Base-by-base conservation (phyloP, 192 early-diverging fungal species). In the Coemansia biformis region DNA sequence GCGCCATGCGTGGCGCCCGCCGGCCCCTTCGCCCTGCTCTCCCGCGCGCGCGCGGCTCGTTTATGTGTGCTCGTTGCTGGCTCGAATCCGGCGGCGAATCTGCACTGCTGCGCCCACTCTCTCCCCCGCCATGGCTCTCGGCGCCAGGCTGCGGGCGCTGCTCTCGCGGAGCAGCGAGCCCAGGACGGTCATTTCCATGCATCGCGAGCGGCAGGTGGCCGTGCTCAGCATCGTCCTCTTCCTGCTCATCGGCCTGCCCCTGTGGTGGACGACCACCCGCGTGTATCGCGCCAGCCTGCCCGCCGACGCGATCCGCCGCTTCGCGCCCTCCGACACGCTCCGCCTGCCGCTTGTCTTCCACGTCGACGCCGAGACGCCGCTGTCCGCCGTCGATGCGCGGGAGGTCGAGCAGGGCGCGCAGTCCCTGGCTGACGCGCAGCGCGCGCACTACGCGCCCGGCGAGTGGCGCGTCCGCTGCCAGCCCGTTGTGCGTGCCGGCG, bases 181-280 rank as follows among this genome's bases (percentile, higher is more conserved):
- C 32, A 57, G 35, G 45, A 52, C 53, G 12, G 26, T 69, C 12
- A 69, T 69, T 32, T 69, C 66, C 4, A 48, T 54, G 35, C 66
- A 62, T 37, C 42, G 50, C 43, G 67, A 71, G 33, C 60, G 70
- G 21, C 48, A 57, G 14, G 54, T 74, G 28, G 70, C 60, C 2
- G 54, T 75, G 8, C n/a, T 37, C 51, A 69, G 66, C 49, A 68
- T 76, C 24, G 43, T 60, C 14, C 1, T 54, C 12, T 19, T 70
- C 1, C 37, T 69, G 8, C 44, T 63, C 16, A 15, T 76, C 13
- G 74, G 74, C 11, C 36, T 76, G 32, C 74, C 74, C 2, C 39
- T 76, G 8, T 76, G 74, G 74, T 76, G 74, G 74, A 66, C 60
- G 5, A 63, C 61, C 11, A 76, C 74, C 5, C 61, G 55, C 30